Percentiles rank a stretch among this genome's conserved stretches.
Conservation (phyloP, 208 protist species). For the Leishmania tropica region DNA sequence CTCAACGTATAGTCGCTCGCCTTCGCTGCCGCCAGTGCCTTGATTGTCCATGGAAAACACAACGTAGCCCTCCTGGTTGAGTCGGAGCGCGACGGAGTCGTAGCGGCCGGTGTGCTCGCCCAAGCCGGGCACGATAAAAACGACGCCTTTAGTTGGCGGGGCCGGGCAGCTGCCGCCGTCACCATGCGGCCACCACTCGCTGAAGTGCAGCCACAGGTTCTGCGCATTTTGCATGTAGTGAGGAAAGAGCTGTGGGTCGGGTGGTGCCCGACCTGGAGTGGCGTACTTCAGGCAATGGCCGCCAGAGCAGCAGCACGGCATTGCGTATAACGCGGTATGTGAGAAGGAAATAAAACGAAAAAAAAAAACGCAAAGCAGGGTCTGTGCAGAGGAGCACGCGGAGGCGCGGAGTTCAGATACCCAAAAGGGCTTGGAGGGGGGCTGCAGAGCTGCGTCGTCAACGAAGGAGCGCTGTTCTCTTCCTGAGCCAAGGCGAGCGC, state of each 20-base stretch:
- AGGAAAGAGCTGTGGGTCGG: constrained; percentile 68
- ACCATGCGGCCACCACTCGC: constrained; percentile 68
- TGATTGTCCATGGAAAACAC: constrained; percentile 78
- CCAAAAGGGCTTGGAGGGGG: not conserved
- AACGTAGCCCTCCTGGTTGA: constrained; percentile 56
- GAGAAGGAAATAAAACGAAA: not conserved
- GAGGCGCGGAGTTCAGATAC: not conserved
- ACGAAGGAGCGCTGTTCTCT: not conserved
- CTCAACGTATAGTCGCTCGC: constrained; percentile 70
- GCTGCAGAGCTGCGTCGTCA: not conserved
- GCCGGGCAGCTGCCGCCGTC: constrained; percentile 1
- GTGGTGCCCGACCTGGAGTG: constrained; percentile 41
- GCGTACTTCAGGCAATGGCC: constrained; percentile 52
- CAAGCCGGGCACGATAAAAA: constrained; percentile 77
- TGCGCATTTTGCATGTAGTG: constrained; percentile 79
- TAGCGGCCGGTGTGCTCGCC: constrained; percentile 80
- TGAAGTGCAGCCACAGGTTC: constrained; percentile 69
- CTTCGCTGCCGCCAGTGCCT: constrained; percentile 76
- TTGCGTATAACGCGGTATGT: not conserved
- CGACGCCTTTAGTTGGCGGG: constrained; percentile 31
- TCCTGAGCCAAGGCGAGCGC: not conserved
- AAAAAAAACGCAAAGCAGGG: not conserved
- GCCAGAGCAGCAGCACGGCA: constrained; percentile 4
- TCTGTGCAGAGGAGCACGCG: not conserved
- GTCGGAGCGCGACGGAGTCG: constrained; percentile 57